Conservation (phyloP, 805 yeast genomes). For the Kodamaea restingae region DNA sequence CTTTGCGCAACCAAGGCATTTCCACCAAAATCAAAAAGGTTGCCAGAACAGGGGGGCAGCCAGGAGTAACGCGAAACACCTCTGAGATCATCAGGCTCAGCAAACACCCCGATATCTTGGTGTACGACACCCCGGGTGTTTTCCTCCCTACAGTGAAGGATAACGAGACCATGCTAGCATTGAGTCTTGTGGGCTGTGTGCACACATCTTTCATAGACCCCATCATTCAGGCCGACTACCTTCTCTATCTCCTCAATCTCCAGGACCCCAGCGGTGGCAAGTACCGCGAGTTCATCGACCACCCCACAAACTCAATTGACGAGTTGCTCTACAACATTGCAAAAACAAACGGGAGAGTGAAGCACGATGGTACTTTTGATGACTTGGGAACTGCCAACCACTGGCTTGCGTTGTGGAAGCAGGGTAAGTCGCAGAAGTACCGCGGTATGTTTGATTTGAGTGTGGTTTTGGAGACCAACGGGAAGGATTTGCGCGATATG, state of each 20-base stretch:
- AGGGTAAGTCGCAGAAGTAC: conserved; percentile 41
- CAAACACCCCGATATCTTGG: conserved; percentile 56
- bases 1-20: conserved; percentile 17
- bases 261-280: conserved; percentile 46
- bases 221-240: conserved; percentile 78
- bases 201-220: conserved; percentile 72
- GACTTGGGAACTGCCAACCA: conserved; percentile 59
- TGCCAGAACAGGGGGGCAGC: conserved; percentile 79
- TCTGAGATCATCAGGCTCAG: conserved; percentile 69
- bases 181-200: conserved; percentile 74
- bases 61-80: conserved; percentile 84
- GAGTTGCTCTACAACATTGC: conserved; percentile 51
- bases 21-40: conserved; percentile 51
- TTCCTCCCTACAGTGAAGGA: conserved; percentile 69
- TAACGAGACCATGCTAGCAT: conserved; percentile 65
- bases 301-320: conserved; percentile 71
- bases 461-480: conserved; percentile 29
- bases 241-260: conserved; percentile 68
- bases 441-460: conserved; percentile 34
- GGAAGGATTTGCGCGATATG: conserved; percentile 20
- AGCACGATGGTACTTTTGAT: conserved; percentile 39
- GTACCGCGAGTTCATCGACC: conserved; percentile 44
- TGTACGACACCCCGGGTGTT: conserved; percentile 93
- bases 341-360: conserved; percentile 31
- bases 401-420: conserved; percentile 60